These are phyloP conservation scores for Capronia americana DNA, from an alignment of 2,329 filamentous ascomycete genomes.

Conservation along the genomic window DNA sequence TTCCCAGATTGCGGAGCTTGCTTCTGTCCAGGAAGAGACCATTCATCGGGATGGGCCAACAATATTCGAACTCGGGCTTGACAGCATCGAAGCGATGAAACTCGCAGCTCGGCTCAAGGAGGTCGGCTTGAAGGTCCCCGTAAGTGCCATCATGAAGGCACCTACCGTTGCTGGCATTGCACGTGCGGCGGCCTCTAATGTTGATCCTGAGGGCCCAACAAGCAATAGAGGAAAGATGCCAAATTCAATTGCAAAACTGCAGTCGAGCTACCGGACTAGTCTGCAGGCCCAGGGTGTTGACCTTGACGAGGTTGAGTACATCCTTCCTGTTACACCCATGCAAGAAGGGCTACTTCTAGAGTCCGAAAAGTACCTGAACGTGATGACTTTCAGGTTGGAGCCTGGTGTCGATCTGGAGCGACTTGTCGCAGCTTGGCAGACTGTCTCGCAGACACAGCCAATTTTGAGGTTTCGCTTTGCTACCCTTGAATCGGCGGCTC, in stretches of 20 bases:
- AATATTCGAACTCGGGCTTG: conserved; percentile 82
- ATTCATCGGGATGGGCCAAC: conserved; percentile 64
- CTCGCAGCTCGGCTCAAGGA: conserved; percentile 74
- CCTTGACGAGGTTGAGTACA: conserved; percentile 57
- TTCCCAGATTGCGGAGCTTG: conserved; percentile 68
- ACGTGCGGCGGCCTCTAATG: conserved; percentile 32
- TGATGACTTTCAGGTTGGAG: conserved; percentile 73
- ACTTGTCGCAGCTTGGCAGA: conserved; percentile 67
- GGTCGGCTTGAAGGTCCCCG: conserved; percentile 64
- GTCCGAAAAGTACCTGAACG: conserved; percentile 82
- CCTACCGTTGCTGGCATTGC: conserved; percentile 71
- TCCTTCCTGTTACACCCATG: conserved; percentile 79
- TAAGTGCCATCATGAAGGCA: conserved; percentile 78
- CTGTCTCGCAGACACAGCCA: conserved; percentile 65
- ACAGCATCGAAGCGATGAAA: conserved; percentile 92
- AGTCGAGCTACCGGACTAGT: conserved; percentile 47
- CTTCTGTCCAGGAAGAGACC: conserved; percentile 57
- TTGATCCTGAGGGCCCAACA: background rate
- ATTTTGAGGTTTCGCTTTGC: conserved; percentile 79
- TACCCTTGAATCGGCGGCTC: conserved; percentile 52
- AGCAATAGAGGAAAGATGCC: conserved; percentile 21
- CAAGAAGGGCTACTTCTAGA: conserved; percentile 79
- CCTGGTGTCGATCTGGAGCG: conserved; percentile 60
- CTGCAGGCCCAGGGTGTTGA: conserved; percentile 47
- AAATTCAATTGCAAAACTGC: conserved; percentile 35